These are phyloP conservation scores for Coleophoma eucalyptorum DNA, from an alignment of 2,329 filamentous ascomycete species.

Conservation along the genomic window DNA sequence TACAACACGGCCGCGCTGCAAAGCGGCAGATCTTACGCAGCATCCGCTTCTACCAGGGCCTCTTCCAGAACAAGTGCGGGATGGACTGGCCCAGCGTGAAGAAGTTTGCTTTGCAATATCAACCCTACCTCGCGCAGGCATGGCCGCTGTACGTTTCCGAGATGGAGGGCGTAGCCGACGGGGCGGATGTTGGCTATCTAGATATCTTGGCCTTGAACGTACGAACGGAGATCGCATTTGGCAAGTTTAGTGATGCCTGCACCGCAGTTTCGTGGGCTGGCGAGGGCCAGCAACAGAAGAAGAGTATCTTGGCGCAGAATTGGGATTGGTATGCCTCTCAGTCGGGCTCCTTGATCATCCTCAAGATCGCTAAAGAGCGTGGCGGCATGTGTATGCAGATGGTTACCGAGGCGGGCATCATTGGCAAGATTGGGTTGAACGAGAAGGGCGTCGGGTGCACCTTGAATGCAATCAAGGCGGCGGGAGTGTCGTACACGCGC, in stretches of 20 bases:
- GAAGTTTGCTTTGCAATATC: constrained; percentile 12
- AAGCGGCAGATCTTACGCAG: constrained; percentile 26
- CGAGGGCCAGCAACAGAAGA: constrained; percentile 17
- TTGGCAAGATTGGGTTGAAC: constrained; percentile 50
- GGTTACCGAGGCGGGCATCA: constrained; percentile 22
- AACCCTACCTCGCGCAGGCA: constrained; percentile 9
- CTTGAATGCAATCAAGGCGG: constrained; percentile 50
- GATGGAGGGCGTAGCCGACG: constrained; percentile 42
- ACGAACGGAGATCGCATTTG: constrained; percentile 48
- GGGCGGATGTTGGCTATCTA: constrained; percentile 32
- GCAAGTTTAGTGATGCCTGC: constrained; percentile 45
- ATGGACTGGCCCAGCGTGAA: constrained; percentile 27
- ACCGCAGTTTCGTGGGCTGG: constrained; percentile 38
- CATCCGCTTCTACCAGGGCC: constrained; percentile 30
- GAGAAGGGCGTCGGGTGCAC: constrained; percentile 47
- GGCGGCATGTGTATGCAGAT: constrained; percentile 14
- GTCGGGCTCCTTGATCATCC: constrained; percentile 13
- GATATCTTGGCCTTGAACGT: constrained; percentile 48
- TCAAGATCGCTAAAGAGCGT: constrained; percentile 13
- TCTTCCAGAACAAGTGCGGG: constrained; percentile 29
- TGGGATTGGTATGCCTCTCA: constrained; percentile 24
- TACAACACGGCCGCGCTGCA: constrained; percentile 28
- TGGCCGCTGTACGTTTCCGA: constrained; percentile 23
- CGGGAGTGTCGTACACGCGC: constrained; percentile 39
- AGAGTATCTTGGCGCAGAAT: constrained; percentile 20